Base-by-base conservation (phyloP, 306 rosid genomes). In the Leucaena leucocephala region DNA sequence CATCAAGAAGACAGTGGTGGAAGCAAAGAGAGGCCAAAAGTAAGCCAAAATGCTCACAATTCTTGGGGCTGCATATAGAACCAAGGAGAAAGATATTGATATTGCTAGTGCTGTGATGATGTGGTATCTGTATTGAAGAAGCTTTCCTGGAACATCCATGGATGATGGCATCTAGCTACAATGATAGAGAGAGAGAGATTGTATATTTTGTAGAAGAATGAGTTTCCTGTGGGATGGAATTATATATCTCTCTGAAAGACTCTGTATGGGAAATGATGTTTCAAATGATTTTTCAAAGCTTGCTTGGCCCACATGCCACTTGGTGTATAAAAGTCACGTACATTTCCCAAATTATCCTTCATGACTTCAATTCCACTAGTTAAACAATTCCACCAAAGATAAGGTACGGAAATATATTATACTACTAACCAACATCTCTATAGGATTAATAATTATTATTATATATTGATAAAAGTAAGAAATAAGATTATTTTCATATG, bases 11-110 rank as follows among this genome's bases (percentile, higher is more conserved):
- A 89, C 85, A 7, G 93, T 82, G 5, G 97, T 94, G 67, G 97
- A 92, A 71, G 89, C 94, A 65, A 94, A 87, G 61, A 94, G 89
- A 45, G 97, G 97, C 98, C 93, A 92, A 78, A 94, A 94, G 78
- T 81, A 92, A 34, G 89, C 89, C 76, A 94, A 34, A 71, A 94
- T 85, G 68, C 65, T 83, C 9, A 88, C n/a, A 45, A 92, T 52
- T 55, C 86, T 58, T 2, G 97, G 98, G 2, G 92, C 92, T 38
- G 79, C 94, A 80, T 89, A 92, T 9, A 90, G 50, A 40, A 88
- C 2, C 65, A 88, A 79, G 43, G 87, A 90, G 59, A 88, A 38
- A 14, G 78, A 40, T 40, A 85, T 43, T 40, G 89, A 83, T 74
- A 85, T 80, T 69, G 87, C 64, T 78, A 86, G 76, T 44, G 91